Percentiles rank a stretch among this genome's conserved stretches.
phyloP scores from a whole-genome alignment of 2,329 filamentous ascomycete species.

The Fusarium siculi region DNA sequence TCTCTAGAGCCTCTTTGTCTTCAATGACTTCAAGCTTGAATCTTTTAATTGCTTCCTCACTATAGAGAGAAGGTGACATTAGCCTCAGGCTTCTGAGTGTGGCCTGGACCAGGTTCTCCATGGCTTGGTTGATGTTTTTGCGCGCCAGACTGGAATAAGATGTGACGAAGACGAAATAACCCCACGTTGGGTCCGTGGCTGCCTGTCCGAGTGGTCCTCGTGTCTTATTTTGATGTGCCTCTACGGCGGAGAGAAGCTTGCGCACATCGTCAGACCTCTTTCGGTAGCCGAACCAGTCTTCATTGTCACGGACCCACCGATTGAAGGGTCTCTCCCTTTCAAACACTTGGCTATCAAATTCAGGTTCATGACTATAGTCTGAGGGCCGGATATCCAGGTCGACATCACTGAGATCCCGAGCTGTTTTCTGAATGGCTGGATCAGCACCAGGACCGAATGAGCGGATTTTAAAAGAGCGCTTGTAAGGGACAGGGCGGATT shows the following conservation, averaged over 20 bases:
- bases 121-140: conserved; percentile 1
- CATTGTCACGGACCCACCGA: conserved; percentile 8
- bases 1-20: conserved; percentile 13
- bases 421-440: conserved; percentile 2
- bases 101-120: conserved; percentile 3
- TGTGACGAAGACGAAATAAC: conserved; percentile 23
- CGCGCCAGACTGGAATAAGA: conserved; percentile 7
- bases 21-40: conserved; percentile 23
- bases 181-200: conserved; percentile 27
- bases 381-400: conserved; percentile 13
- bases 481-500: background rate
- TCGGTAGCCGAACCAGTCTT: conserved; percentile 13
- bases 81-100: background rate
- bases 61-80: conserved; percentile 14
- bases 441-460: conserved; percentile 22
- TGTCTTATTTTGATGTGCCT: conserved; percentile 1
- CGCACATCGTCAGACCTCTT: conserved; percentile 14
- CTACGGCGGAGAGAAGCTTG: conserved; percentile 16
- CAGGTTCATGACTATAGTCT: conserved; percentile 11
- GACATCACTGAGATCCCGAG: conserved; percentile 10
- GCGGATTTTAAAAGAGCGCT: conserved; percentile 9
- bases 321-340: conserved; percentile 12
- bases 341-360: conserved; percentile 14
- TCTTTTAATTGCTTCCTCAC: conserved; percentile 18
- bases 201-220: background rate